Conservation (phyloP, 2,329 filamentous ascomycete species). For the Pestalotiopsis sp. region DNA sequence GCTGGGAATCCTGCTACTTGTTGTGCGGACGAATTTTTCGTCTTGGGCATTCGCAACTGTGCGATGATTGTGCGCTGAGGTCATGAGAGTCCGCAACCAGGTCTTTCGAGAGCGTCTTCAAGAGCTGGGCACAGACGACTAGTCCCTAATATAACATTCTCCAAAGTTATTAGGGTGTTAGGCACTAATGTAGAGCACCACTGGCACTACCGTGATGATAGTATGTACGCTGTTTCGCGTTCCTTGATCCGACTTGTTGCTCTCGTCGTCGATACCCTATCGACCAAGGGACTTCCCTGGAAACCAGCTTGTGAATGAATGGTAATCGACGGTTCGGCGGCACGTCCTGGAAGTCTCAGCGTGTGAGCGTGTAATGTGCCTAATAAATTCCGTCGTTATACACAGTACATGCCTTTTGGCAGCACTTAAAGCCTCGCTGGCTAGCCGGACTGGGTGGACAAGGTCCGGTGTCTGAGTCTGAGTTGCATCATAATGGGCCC, state of each 20-base stretch:
- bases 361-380: background rate
- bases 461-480: background rate
- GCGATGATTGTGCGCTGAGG: background rate
- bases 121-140: background rate
- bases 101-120: background rate
- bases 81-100: background rate
- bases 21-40: no score
- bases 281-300: conserved; percentile 22
- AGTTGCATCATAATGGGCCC: conserved; percentile 11
- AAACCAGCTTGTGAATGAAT: conserved; percentile 5
- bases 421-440: background rate
- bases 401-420: background rate
- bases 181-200: background rate
- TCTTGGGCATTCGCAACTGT: conserved; percentile 1
- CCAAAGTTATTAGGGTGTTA: background rate
- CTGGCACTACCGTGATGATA: background rate
- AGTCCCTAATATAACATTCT: conserved; percentile 10
- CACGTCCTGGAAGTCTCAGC: background rate
- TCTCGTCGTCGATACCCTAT: conserved; percentile 27
- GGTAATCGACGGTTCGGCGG: background rate
- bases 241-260: conserved; percentile 17
- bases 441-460: background rate
- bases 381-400: conserved; percentile 11
- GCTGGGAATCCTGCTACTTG: background rate
- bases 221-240: conserved; percentile 1